Evolutionary conservation across 805 yeast genomes (phyloP).

Genomic region (Metschnikowia gelsemii): DNA sequence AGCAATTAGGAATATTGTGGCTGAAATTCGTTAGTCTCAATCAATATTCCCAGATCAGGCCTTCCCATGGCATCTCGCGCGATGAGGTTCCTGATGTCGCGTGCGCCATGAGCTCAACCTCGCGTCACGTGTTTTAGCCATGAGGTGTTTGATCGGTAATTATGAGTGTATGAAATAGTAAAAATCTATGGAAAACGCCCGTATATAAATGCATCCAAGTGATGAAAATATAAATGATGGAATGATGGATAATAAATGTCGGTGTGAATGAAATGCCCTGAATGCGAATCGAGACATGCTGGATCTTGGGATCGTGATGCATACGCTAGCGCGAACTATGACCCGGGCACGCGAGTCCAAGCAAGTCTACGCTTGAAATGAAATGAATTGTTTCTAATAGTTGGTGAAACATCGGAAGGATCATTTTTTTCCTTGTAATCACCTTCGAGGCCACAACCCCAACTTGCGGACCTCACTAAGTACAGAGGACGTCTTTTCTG

Average conservation of each 20-base stretch:
- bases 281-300: no score
- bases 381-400: background rate
- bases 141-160: background rate
- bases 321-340: no score
- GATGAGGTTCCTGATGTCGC: constrained; percentile 14
- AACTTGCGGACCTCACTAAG: constrained; percentile 23
- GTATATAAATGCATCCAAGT: constrained; percentile 7
- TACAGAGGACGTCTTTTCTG: constrained; percentile 19
- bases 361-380: no score
- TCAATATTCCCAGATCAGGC: background rate
- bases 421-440: no score
- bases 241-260: background rate
- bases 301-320: no score
- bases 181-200: constrained; percentile 2
- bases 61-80: constrained; percentile 10
- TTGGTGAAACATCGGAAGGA: background rate
- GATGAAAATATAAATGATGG: no score
- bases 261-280: background rate
- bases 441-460: constrained; percentile 18
- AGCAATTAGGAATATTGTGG: no score
- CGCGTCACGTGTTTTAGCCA: constrained; percentile 7
- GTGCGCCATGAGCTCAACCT: constrained; percentile 11
- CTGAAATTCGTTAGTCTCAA: no score
- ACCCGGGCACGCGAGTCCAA: no score
- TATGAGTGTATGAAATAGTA: background rate